Conservation (phyloP, 768 basidiomycete genomes). For the Rhodotorula taiwanensis region DNA sequence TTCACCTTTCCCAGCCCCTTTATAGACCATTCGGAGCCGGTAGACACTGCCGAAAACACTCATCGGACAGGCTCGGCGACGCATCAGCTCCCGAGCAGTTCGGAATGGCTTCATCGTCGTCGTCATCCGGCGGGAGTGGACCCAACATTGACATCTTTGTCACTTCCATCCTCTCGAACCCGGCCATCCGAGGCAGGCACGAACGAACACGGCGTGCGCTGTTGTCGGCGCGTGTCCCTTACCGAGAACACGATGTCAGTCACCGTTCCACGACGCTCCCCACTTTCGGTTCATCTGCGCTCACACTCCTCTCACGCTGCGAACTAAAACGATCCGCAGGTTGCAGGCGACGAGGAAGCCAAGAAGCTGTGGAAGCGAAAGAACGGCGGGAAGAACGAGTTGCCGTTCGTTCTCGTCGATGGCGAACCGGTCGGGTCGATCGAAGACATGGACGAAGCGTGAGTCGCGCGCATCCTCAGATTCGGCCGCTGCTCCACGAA, state of each 20-base stretch:
- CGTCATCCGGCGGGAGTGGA: not conserved
- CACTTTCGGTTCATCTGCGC: too few relatives aligned
- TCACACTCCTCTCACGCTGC: not conserved
- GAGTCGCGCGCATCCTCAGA: too few relatives aligned
- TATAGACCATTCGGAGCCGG: too few relatives aligned
- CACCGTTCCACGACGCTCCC: too few relatives aligned
- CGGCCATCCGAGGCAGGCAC: slow-evolving; percentile 30
- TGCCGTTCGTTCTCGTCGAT: slow-evolving; percentile 36
- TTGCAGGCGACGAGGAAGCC: slow-evolving; percentile 35
- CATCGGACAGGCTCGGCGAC: too few relatives aligned
- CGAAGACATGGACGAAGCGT: slow-evolving; percentile 40
- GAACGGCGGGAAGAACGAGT: slow-evolving; percentile 33
- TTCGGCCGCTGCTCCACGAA: too few relatives aligned
- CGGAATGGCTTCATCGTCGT: not conserved
- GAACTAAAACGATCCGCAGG: not conserved
- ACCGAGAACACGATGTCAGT: slow-evolving; percentile 29
- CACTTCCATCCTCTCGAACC: slow-evolving; percentile 36
- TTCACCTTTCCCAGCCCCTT: too few relatives aligned
- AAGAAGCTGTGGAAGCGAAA: slow-evolving; percentile 39
- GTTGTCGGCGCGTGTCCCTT: slow-evolving; percentile 3
- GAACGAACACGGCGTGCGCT: slow-evolving; percentile 22
- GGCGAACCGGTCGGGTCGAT: slow-evolving; percentile 26
- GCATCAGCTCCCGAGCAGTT: too few relatives aligned
- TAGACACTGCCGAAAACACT: too few relatives aligned
- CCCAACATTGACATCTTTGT: slow-evolving; percentile 36